Evolutionary conservation across 768 basidiomycete genomes (phyloP).

Genomic region (Serendipita sp.): DNA sequence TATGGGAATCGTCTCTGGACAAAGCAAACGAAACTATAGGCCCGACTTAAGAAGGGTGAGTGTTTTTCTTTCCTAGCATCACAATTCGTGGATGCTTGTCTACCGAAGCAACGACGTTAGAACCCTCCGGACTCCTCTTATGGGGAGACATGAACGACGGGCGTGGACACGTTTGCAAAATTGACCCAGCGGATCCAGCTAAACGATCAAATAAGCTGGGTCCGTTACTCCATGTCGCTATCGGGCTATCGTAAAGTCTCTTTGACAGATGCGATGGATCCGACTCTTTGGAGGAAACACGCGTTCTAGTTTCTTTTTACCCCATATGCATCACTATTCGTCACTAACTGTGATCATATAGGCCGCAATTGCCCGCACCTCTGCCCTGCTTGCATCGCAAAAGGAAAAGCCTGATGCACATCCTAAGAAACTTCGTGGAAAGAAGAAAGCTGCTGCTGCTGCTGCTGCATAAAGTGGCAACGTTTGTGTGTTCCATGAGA

Average conservation of each 20-base stretch:
- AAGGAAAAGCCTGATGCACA: background rate
- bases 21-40: constrained; percentile 54
- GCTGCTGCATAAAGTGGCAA: background rate
- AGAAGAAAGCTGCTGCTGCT: background rate
- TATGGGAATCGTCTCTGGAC: constrained; percentile 41
- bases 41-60: constrained; percentile 65
- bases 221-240: constrained; percentile 55
- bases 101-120: constrained; percentile 65
- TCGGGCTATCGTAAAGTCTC: constrained; percentile 46
- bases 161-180: constrained; percentile 93
- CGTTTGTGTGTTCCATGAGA: background rate
- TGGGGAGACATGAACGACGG: constrained; percentile 59
- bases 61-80: constrained; percentile 11
- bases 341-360: constrained; percentile 16
- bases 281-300: constrained; percentile 64
- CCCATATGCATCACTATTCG: too few species aligned
- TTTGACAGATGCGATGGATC: constrained; percentile 36
- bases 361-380: constrained; percentile 63
- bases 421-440: background rate
- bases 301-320: constrained; percentile 6
- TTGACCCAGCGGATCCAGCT: constrained; percentile 27
- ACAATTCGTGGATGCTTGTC: background rate
- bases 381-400: constrained; percentile 30
- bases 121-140: constrained; percentile 41
- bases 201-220: constrained; percentile 46